These are phyloP conservation scores for Eucalyptus curtisii DNA, from an alignment of 345 rosid genomes.

Conservation along the genomic window DNA sequence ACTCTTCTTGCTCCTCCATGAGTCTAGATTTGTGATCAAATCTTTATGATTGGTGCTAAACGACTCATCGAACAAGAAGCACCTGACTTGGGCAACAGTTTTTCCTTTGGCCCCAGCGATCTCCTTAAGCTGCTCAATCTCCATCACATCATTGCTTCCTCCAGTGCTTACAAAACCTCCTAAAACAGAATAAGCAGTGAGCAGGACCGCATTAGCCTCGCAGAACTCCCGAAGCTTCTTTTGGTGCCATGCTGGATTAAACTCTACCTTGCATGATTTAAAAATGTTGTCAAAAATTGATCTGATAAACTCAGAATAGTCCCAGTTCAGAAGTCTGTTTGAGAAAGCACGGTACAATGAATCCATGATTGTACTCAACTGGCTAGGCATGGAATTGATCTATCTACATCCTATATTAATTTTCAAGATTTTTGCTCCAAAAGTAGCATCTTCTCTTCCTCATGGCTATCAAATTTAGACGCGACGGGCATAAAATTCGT, in stretches of 20 bases:
- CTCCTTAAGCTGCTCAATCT: constrained; percentile 43
- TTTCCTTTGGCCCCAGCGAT: constrained; percentile 50
- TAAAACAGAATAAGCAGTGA: constrained; percentile 56
- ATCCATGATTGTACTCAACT: not conserved
- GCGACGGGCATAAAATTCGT: not conserved
- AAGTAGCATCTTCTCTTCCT: not conserved
- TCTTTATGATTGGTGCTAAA: not conserved
- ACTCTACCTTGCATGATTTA: constrained; percentile 44
- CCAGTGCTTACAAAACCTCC: constrained; percentile 50
- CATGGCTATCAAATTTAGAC: not conserved
- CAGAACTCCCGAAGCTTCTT: constrained; percentile 50
- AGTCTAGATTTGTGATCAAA: not conserved
- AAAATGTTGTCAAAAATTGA: not conserved
- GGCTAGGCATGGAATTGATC: not conserved
- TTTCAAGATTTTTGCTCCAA: not conserved
- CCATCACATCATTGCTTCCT: constrained; percentile 59
- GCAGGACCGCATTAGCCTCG: constrained; percentile 24
- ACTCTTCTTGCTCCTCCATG: not conserved
- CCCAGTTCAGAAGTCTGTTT: not conserved
- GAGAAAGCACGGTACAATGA: not conserved
- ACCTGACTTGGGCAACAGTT: constrained; percentile 61
- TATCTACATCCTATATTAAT: not conserved
- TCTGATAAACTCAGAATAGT: not conserved
- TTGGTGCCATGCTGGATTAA: constrained; percentile 85
- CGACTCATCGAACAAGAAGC: not conserved